These are phyloP conservation scores for Tetragonia tetragonoides DNA, from an alignment of 148 eudicot genomes.

Conservation along the genomic window DNA sequence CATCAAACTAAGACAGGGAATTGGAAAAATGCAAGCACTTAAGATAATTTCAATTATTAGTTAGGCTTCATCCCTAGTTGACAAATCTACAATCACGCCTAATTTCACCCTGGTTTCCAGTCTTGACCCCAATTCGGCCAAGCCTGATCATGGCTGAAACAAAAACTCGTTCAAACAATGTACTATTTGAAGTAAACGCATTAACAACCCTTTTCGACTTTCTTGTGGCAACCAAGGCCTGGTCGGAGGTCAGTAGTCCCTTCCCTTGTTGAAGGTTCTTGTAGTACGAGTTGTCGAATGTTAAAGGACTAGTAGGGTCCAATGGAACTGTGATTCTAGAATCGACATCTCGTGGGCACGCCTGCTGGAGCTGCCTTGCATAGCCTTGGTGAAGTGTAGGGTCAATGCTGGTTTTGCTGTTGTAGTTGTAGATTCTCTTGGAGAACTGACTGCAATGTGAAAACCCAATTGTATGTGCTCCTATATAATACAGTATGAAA, in stretches of 20 bases:
- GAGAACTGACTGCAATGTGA: conserved; percentile 65
- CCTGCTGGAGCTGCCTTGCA: conserved; percentile 46
- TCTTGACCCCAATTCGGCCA: conserved; percentile 66
- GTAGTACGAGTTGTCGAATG: conserved; percentile 67
- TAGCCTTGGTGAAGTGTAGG: conserved; percentile 52
- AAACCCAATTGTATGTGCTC: conserved; percentile 82
- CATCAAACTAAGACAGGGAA: neutral
- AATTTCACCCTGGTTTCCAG: conserved; percentile 66
- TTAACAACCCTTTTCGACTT: conserved; percentile 52
- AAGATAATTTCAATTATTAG: neutral
- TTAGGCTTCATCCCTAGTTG: conserved; percentile 1
- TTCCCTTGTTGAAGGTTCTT: conserved; percentile 53
- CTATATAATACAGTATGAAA: conserved; percentile 17
- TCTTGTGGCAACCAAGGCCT: conserved; percentile 44
- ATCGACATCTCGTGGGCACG: conserved; percentile 61
- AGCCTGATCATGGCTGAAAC: conserved; percentile 61
- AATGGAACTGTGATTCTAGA: conserved; percentile 60
- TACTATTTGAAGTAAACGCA: conserved; percentile 45
- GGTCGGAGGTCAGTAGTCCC: conserved; percentile 67
- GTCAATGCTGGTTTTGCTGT: conserved; percentile 40
- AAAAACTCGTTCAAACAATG: conserved; percentile 50
- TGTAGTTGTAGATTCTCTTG: conserved; percentile 50
- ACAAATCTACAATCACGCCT: conserved; percentile 48
- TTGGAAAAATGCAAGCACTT: neutral
- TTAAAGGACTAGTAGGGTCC: conserved; percentile 63